A percentile compares a stretch with the other conserved stretches of the same genome.
These are phyloP conservation scores for Crithidia sp. DNA, from an alignment of 208 protist species.

Conservation along the genomic window DNA sequence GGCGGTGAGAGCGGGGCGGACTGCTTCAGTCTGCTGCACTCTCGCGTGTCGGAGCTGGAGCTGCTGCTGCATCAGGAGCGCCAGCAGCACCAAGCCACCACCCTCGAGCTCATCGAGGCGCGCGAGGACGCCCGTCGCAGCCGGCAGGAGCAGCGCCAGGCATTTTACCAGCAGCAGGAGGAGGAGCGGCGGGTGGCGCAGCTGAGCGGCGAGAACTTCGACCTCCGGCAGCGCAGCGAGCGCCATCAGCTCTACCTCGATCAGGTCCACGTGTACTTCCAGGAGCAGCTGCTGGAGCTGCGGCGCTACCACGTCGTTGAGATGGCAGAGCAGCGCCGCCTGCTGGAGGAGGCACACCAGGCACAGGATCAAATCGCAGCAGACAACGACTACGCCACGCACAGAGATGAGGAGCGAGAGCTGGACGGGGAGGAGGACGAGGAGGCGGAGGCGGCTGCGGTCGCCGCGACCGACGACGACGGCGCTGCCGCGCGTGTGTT, in stretches of 20 bases:
- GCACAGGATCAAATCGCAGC: background rate
- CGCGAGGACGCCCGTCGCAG: constrained; percentile 35
- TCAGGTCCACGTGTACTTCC: constrained; percentile 23
- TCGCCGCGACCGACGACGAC: background rate
- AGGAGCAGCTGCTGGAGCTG: constrained; percentile 26
- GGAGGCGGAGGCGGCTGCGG: background rate
- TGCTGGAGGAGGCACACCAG: constrained; percentile 14
- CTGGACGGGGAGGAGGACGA: background rate
- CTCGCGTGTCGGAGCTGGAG: constrained; percentile 31
- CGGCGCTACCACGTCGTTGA: constrained; percentile 18
- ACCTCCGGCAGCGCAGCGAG: constrained; percentile 31
- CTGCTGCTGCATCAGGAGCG: constrained; percentile 28
- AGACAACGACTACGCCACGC: background rate
- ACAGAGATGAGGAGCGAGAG: background rate
- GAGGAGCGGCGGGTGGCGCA: constrained; percentile 27
- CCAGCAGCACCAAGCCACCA: constrained; percentile 34
- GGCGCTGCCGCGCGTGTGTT: background rate
- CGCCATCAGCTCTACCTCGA: constrained; percentile 29
- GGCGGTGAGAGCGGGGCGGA: constrained; percentile 12
- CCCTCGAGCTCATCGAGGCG: constrained; percentile 28
- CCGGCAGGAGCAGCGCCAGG: constrained; percentile 33
- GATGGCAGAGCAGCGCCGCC: constrained; percentile 23
- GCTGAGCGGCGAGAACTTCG: constrained; percentile 32
- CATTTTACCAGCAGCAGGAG: constrained; percentile 34
- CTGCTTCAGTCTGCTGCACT: constrained; percentile 37